Evolutionary conservation across 257 asterid genomes (phyloP).

Genomic region (Solanum sejunctum): DNA sequence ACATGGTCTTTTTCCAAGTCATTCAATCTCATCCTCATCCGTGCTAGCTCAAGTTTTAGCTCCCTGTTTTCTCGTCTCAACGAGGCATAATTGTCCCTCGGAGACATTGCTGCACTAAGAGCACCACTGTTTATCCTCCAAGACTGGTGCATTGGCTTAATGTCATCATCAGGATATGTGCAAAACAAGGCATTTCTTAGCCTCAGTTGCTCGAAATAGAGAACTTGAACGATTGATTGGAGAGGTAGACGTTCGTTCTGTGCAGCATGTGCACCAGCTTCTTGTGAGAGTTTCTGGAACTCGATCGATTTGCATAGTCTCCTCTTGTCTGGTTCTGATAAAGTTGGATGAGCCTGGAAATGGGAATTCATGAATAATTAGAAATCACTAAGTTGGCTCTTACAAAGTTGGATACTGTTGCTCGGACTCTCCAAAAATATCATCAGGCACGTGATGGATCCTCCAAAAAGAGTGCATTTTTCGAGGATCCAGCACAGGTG

Average conservation of each 20-base stretch:
- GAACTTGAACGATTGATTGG: slow-evolving; percentile 91
- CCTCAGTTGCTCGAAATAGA: slow-evolving; percentile 76
- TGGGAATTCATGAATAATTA: neutral
- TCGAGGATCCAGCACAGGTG: neutral
- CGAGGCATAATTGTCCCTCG: slow-evolving; percentile 84
- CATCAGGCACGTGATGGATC: neutral
- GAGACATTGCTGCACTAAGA: slow-evolving; percentile 90
- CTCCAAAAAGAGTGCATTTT: neutral
- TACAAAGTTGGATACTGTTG: slow-evolving; percentile 31
- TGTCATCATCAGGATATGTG: slow-evolving; percentile 72
- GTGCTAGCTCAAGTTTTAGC: slow-evolving; percentile 79
- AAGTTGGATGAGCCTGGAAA: slow-evolving; percentile 63
- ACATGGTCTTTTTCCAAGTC: slow-evolving; percentile 95
- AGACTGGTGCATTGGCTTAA: slow-evolving; percentile 75
- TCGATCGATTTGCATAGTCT: slow-evolving; percentile 72
- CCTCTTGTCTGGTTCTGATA: slow-evolving; percentile 69
- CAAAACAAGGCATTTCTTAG: slow-evolving; percentile 57
- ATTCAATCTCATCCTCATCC: slow-evolving; percentile 84
- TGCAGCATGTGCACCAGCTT: slow-evolving; percentile 95
- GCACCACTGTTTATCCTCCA: slow-evolving; percentile 91
- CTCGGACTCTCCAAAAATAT: neutral
- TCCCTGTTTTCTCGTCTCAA: slow-evolving; percentile 84
- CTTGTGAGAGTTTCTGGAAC: slow-evolving; percentile 80
- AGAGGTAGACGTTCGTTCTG: slow-evolving; percentile 88
- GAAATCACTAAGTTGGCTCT: slow-evolving; percentile 17